Conservation (phyloP, 371 early-diverging fungal genomes). For the Lichtheimia ramosa region DNA sequence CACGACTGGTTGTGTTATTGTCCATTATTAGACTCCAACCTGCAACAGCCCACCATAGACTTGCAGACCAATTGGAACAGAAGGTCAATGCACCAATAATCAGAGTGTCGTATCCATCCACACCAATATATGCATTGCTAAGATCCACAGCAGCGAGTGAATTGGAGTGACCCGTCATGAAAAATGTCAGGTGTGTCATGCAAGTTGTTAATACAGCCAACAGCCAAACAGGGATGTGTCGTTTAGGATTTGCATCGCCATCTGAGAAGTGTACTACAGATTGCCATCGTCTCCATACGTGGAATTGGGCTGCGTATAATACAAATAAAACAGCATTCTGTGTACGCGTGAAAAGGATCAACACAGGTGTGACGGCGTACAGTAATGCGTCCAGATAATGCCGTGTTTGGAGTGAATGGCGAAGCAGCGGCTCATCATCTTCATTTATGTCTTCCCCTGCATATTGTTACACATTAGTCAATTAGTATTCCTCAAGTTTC, state of each 20-base stretch:
- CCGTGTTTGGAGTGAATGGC: slow-evolving; percentile 1
- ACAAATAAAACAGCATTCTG: slow-evolving; percentile 63
- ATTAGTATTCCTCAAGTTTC: background rate
- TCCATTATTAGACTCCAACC: slow-evolving; percentile 34
- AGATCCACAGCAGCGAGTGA: slow-evolving; percentile 79
- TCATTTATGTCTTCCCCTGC: background rate
- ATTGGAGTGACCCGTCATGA: slow-evolving; percentile 74
- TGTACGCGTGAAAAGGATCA: slow-evolving; percentile 60
- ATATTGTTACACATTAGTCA: background rate
- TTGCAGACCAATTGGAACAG: slow-evolving; percentile 71
- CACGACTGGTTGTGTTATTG: background rate
- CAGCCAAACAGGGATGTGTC: slow-evolving; percentile 24
- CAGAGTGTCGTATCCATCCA: slow-evolving; percentile 60
- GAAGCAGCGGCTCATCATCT: background rate
- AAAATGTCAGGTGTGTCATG: slow-evolving; percentile 62
- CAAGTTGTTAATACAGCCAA: slow-evolving; percentile 20
- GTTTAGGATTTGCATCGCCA: background rate
- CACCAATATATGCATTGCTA: slow-evolving; percentile 77
- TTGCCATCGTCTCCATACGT: slow-evolving; percentile 39
- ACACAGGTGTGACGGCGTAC: slow-evolving; percentile 42
- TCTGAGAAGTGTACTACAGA: slow-evolving; percentile 2
- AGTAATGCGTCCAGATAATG: slow-evolving; percentile 28
- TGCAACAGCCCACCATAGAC: slow-evolving; percentile 68
- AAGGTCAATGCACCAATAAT: slow-evolving; percentile 70
- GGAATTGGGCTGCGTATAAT: slow-evolving; percentile 55